Evolutionary conservation across 352 stramenopile genomes (phyloP), one percentile per base, ranked within the genome.

Genomic region (Blastocystis sp.): DNA sequence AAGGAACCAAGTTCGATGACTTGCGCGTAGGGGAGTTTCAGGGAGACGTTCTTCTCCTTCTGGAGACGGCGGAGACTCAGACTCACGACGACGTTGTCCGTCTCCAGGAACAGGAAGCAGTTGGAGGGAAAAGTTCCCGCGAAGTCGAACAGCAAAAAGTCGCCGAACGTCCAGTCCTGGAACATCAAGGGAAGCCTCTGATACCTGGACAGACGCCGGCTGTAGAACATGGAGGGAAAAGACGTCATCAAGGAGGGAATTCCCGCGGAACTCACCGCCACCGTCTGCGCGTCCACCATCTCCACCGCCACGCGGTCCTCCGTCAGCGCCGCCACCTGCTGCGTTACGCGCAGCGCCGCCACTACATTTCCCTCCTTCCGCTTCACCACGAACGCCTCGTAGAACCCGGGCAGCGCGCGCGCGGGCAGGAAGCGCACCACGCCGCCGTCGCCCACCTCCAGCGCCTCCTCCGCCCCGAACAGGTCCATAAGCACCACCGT

Each of bases 161-260:
- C 77, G 34, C 57, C 77, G 43, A 87, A 87, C 9, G 77, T 81
- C 77, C 77, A 87, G 7, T 87, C 77, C 19, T 70, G 60, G 28
- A 78, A 76, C 77, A 87, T 74, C 40, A 87, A 21, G 1, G 52
- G 28, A 11, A 87, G 42, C 34, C 34, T 45, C 52, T 87, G 34
- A 3, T 40, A 54, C 19, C 19, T 10, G 28, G 9, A 14, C 28
- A 87, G 28, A 24, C 38, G 24, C 11, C n/a, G 45, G 1, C 19
- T 3, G 10, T 78, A 42, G 10, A 76, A 57, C 45, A 87, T 65
- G 14, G 77, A 52, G 43, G 77, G 77, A 34, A 87, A 60, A 42
- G 43, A 64, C 6, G 24, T 64, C 19, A 38, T 42, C 42, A 6
- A 54, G 24, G 28, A 60, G 52, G 77, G 77, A 62, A 87, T 87